Percentiles rank a stretch among this genome's conserved stretches.
phyloP scores from a whole-genome alignment of 768 basidiomycete species.

The Calocybe cyanea region DNA sequence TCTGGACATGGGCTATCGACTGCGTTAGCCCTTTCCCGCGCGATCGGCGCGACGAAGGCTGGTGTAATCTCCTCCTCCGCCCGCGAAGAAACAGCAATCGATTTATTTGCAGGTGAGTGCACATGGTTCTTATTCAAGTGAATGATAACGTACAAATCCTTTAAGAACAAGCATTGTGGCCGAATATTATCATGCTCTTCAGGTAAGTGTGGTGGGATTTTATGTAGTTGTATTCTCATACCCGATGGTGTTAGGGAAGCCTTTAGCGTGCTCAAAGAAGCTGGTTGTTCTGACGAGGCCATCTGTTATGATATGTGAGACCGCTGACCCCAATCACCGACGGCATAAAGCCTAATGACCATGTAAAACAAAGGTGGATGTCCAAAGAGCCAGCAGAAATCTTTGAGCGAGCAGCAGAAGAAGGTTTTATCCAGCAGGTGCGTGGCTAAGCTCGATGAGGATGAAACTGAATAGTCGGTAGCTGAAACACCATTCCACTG shows the following conservation, averaged over 20 bases:
- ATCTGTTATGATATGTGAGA: constrained; percentile 61
- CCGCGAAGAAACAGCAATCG: constrained; percentile 62
- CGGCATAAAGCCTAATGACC: too few relatives aligned
- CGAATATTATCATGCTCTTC: constrained; percentile 63
- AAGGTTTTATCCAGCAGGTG: constrained; percentile 59
- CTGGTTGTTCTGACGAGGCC: constrained; percentile 64
- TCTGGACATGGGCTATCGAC: constrained; percentile 40
- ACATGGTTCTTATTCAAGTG: background rate
- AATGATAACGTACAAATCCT: background rate
- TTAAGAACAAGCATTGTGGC: constrained; percentile 60
- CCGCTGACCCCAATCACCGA: background rate
- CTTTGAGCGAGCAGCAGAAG: constrained; percentile 64
- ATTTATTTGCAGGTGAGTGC: constrained; percentile 46
- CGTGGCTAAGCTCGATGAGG: constrained; percentile 8
- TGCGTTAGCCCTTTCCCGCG: constrained; percentile 52
- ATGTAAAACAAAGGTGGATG: constrained; percentile 48
- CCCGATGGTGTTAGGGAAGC: constrained; percentile 39
- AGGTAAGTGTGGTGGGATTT: constrained; percentile 27
- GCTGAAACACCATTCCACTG: constrained; percentile 58
- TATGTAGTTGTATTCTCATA: background rate
- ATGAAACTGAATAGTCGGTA: constrained; percentile 19
- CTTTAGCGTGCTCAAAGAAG: constrained; percentile 58
- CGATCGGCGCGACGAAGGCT: constrained; percentile 58
- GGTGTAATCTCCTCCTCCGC: constrained; percentile 63
- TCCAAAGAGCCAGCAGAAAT: constrained; percentile 69